phyloP scores from a whole-genome alignment of 306 rosid genomes.

The Quercus rubra region DNA sequence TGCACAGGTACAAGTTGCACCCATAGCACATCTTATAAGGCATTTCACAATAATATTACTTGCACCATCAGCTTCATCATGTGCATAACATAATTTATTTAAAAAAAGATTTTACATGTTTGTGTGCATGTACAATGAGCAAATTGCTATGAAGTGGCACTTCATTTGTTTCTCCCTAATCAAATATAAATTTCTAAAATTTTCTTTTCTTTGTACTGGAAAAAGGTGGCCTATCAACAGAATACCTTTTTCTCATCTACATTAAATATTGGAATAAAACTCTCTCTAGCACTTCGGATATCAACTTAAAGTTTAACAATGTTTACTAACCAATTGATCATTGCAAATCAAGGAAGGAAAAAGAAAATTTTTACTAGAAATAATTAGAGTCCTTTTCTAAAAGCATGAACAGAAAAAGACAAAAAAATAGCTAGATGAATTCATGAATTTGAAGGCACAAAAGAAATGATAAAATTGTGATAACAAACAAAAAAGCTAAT shows the following conservation, averaged over 20 bases:
- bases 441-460: background rate
- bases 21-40: background rate
- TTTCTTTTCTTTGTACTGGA: background rate
- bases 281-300: background rate
- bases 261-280: background rate
- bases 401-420: background rate
- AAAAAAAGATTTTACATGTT: background rate
- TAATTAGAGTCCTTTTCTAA: background rate
- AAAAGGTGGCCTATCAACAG: background rate
- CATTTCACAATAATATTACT: background rate
- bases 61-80: background rate
- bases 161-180: background rate
- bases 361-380: background rate
- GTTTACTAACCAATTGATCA: background rate
- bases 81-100: background rate
- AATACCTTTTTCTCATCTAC: background rate
- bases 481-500: slow-evolving; percentile 16
- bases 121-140: background rate
- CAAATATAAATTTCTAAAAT: background rate
- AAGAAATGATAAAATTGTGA: background rate
- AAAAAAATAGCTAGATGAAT: background rate
- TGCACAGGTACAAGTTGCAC: background rate
- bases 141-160: background rate
- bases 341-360: background rate
- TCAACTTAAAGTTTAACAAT: background rate